phyloP scores from a whole-genome alignment of 2,329 filamentous ascomycete genomes.

The Parasarocladium wereldwijsianum region DNA sequence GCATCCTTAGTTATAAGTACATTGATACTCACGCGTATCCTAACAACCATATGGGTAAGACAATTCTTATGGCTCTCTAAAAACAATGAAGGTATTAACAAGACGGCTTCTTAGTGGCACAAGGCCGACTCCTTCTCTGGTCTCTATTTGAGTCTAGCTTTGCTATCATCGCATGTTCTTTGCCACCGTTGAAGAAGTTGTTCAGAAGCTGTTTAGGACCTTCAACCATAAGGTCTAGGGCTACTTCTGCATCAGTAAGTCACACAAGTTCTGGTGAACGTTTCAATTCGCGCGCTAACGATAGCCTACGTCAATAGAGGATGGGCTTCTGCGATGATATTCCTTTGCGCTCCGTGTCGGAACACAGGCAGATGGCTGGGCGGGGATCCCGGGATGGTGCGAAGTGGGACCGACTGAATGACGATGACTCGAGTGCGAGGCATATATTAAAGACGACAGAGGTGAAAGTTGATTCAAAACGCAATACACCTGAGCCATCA shows the following conservation, averaged over 20 bases:
- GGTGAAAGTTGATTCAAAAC: slow-evolving; percentile 4
- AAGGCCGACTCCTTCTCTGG: slow-evolving; percentile 7
- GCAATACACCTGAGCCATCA: too few relatives aligned
- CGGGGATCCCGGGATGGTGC: too few relatives aligned
- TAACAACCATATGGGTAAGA: slow-evolving; percentile 5
- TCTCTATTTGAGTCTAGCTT: slow-evolving; percentile 8
- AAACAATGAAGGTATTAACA: too few relatives aligned
- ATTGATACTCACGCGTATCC: slow-evolving; percentile 6
- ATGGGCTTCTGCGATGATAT: too few relatives aligned
- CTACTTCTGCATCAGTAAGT: slow-evolving; percentile 3
- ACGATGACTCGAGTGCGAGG: slow-evolving; percentile 4
- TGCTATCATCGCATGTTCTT: slow-evolving; percentile 8
- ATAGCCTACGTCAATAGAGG: slow-evolving; percentile 2
- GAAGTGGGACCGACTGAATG: slow-evolving; percentile 5
- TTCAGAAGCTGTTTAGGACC: slow-evolving; percentile 6
- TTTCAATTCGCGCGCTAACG: background rate
- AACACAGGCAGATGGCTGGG: too few relatives aligned
- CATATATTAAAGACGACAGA: slow-evolving; percentile 5
- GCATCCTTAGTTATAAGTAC: slow-evolving; percentile 5
- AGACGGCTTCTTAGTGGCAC: slow-evolving; percentile 6
- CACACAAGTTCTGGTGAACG: slow-evolving; percentile 1
- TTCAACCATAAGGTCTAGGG: slow-evolving; percentile 3
- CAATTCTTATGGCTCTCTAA: background rate
- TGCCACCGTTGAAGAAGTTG: slow-evolving; percentile 8
- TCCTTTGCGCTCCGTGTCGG: too few relatives aligned